These are phyloP conservation scores for Apiospora hydei DNA, from an alignment of 2,329 filamentous ascomycete species.

Conservation along the genomic window DNA sequence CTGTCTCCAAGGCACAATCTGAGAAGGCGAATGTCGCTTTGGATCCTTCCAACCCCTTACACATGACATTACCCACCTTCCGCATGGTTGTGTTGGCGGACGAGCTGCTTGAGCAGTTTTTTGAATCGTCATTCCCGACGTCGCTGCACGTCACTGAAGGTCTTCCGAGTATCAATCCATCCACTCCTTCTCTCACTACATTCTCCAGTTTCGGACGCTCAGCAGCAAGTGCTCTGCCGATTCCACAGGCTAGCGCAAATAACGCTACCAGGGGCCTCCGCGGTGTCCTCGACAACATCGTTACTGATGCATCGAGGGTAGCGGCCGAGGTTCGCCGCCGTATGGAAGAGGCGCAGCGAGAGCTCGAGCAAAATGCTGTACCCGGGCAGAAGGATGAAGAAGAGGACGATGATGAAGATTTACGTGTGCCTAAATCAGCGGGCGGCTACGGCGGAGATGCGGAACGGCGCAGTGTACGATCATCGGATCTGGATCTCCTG, in stretches of 20 bases:
- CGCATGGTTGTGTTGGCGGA: constrained; percentile 98
- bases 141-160: constrained; percentile 88
- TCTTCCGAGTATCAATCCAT: constrained; percentile 47
- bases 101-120: constrained; percentile 94
- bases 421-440: constrained; percentile 42
- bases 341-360: constrained; percentile 95
- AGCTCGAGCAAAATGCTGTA: constrained; percentile 84
- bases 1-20: constrained; percentile 69
- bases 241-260: constrained; percentile 47
- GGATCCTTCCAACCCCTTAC: constrained; percentile 89
- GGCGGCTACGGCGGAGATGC: constrained; percentile 59
- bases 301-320: constrained; percentile 95
- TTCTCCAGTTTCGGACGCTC: constrained; percentile 71
- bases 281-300: constrained; percentile 95
- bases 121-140: constrained; percentile 92
- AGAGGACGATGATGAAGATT: constrained; percentile 72
- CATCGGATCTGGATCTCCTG: constrained; percentile 73
- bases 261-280: constrained; percentile 76
- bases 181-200: constrained; percentile 79
- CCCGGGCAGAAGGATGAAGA: constrained; percentile 70
- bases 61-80: constrained; percentile 97
- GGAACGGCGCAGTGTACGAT: constrained; percentile 69
- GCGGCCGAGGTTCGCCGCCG: constrained; percentile 89
- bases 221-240: constrained; percentile 47
- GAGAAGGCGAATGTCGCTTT: constrained; percentile 88